phyloP scores from a whole-genome alignment of 345 rosid species.

The Geranium rotundifolium region DNA sequence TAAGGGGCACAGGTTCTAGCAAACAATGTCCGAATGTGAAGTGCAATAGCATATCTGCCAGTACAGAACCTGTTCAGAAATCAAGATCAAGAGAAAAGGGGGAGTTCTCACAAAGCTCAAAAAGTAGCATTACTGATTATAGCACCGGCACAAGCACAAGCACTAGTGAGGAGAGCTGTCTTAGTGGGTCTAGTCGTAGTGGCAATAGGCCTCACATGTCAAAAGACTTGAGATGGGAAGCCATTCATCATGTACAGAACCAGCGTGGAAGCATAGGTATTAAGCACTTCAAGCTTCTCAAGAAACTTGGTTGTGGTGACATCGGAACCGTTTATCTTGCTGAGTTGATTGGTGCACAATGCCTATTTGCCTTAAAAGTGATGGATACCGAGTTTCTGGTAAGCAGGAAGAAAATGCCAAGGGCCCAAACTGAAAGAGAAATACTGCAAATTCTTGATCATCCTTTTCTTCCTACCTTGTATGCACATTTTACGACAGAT shows the following conservation, averaged over 20 bases:
- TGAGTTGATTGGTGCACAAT: neutral
- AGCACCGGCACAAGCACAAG: neutral
- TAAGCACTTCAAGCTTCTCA: neutral
- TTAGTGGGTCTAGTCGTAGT: neutral
- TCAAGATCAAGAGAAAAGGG: neutral
- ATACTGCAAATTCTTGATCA: neutral
- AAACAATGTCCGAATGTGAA: neutral
- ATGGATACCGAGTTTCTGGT: neutral
- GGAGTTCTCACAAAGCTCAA: neutral
- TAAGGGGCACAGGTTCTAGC: neutral
- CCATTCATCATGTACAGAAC: neutral
- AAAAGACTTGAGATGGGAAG: conserved; percentile 2
- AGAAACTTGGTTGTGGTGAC: neutral
- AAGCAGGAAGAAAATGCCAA: neutral
- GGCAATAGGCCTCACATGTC: neutral
- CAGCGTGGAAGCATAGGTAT: conserved; percentile 1
- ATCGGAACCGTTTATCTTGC: conserved; percentile 1
- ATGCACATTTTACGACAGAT: neutral
- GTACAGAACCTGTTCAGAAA: neutral
- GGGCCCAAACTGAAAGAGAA: neutral
- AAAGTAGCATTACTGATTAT: conserved; percentile 1
- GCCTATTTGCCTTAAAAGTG: conserved; percentile 1
- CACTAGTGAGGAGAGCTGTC: neutral
- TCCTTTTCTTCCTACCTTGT: neutral
- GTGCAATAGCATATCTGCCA: neutral